phyloP scores from a whole-genome alignment of 768 basidiomycete species.

The Phlebiopsis gigantea region DNA sequence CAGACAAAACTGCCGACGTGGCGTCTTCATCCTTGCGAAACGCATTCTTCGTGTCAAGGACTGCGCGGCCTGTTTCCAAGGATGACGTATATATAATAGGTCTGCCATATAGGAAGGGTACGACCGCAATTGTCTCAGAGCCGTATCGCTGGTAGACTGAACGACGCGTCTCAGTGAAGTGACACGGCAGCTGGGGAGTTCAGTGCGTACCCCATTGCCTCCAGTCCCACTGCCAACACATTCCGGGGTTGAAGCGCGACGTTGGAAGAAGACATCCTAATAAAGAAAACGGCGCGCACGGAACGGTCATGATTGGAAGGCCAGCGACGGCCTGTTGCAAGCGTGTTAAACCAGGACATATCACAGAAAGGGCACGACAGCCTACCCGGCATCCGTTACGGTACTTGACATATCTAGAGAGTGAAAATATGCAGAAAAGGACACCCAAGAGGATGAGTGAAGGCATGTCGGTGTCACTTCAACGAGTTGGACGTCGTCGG shows the following conservation, averaged over 20 bases:
- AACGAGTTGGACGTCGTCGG: too few relatives aligned
- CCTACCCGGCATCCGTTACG: neutral
- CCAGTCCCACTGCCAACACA: neutral
- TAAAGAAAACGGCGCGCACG: neutral
- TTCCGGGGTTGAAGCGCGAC: neutral
- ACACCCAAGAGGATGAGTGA: neutral
- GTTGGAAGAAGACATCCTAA: neutral
- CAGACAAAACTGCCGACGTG: neutral
- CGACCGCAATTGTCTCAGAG: neutral
- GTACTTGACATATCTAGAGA: neutral
- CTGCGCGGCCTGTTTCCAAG: neutral
- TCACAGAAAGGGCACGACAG: neutral
- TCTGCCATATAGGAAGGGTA: neutral
- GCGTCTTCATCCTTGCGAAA: neutral
- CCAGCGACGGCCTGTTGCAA: neutral
- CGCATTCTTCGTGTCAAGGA: neutral
- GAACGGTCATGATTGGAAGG: neutral
- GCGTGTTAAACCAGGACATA: too few relatives aligned
- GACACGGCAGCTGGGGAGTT: neutral
- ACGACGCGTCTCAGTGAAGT: neutral
- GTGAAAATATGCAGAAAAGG: neutral
- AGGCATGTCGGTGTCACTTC: neutral
- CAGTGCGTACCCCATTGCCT: neutral
- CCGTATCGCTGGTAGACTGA: neutral
- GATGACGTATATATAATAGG: neutral